These are phyloP conservation scores for Liquidambar formosana DNA, from an alignment of 164 flowering plant species.

Conservation along the genomic window DNA sequence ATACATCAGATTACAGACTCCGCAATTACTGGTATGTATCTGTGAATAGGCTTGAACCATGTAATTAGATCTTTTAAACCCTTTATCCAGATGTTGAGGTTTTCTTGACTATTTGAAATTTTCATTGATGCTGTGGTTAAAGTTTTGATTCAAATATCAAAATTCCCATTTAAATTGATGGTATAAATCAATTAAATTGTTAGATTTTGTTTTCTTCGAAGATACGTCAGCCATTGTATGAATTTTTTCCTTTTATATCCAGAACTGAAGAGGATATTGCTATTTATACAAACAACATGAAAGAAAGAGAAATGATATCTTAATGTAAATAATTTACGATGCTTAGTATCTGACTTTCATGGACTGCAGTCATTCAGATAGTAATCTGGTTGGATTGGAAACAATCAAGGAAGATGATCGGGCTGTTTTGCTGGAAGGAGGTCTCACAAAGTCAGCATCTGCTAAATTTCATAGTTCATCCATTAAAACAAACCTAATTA, in stretches of 20 bases:
- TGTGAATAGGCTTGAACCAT: too few relatives aligned
- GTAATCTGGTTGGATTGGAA: constrained; percentile 75
- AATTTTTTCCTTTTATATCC: background rate
- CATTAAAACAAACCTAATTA: constrained; percentile 63
- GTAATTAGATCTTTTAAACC: too few relatives aligned
- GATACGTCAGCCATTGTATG: background rate
- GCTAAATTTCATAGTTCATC: constrained; percentile 58
- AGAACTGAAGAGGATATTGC: background rate
- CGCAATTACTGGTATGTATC: too few relatives aligned
- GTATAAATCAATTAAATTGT: too few relatives aligned
- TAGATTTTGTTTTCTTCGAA: background rate
- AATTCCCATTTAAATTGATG: too few relatives aligned
- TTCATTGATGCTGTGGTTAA: too few relatives aligned
- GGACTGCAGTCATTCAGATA: constrained; percentile 82
- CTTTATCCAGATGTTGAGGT: too few relatives aligned
- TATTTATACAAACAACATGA: background rate
- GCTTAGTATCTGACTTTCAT: constrained; percentile 4
- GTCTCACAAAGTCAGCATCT: constrained; percentile 82
- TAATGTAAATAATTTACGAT: constrained; percentile 2
- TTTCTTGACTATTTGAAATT: too few relatives aligned
- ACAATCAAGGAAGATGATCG: constrained; percentile 80
- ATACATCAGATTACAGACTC: too few relatives aligned
- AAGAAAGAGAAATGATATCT: background rate
- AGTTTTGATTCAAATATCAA: too few relatives aligned
- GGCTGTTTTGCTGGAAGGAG: constrained; percentile 85